Conservation (phyloP, 2,329 filamentous ascomycete species). For the Arthrobotrys conoides region DNA sequence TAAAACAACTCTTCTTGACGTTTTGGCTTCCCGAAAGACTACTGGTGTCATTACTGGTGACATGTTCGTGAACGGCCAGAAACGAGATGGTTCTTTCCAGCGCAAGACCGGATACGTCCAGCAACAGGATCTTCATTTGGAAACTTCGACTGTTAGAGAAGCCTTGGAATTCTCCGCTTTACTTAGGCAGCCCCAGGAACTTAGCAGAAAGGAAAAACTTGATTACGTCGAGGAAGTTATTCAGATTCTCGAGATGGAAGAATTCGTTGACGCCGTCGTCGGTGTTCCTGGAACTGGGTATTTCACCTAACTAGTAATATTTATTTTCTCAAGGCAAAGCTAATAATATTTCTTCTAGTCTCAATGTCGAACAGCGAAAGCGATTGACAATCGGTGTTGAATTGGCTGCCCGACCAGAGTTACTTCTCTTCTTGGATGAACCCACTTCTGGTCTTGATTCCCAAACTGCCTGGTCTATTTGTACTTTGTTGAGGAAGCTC, state of each 20-base stretch:
- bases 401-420: constrained; percentile 75
- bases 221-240: constrained; percentile 78
- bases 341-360: constrained; percentile 57
- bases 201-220: constrained; percentile 74
- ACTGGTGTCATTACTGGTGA: constrained; percentile 76
- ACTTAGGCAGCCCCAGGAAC: constrained; percentile 74
- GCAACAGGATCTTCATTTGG: constrained; percentile 76
- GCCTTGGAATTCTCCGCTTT: constrained; percentile 77
- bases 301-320: neutral
- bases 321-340: neutral
- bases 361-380: constrained; percentile 78
- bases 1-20: constrained; percentile 87
- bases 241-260: constrained; percentile 76
- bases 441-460: constrained; percentile 82
- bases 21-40: constrained; percentile 77
- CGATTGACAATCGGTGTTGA: constrained; percentile 76
- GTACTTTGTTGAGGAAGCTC: constrained; percentile 82
- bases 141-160: constrained; percentile 76
- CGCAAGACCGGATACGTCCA: constrained; percentile 77
- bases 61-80: constrained; percentile 74
- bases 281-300: constrained; percentile 69
- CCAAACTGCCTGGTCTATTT: constrained; percentile 81
- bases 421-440: constrained; percentile 84
- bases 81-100: constrained; percentile 75
- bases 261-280: constrained; percentile 77